Base-by-base conservation (phyloP, 805 yeast genomes). In the Candida chauliodis region DNA sequence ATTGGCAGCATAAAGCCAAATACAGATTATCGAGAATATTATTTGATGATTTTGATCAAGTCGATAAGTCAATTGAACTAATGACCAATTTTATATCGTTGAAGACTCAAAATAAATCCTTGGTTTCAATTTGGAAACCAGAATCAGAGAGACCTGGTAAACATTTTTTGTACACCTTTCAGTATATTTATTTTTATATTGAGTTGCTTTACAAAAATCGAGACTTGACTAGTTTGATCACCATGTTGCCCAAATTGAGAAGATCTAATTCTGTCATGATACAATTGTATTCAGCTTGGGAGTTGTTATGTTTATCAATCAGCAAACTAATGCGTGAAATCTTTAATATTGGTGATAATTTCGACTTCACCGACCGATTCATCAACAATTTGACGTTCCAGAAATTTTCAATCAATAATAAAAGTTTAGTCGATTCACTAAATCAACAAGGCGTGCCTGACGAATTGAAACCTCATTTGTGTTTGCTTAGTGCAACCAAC, bases 121-220 rank as follows among this genome's bases (percentile, higher is more conserved):
- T 93, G 26, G 78, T 90, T 1, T 83, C 78, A 47, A 85, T 93
- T 41, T 93, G 99, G 98, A 88, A 88, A 49, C 95, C 97, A 0
- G 96, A 89, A 34, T 58, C 71, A 49, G 99, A 95, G 56, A 63
- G 95, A 15, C 93, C 97, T 0, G 99, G 99, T 0, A 87, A 85
- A 49, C 96, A 91, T 59, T 91, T 89, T 55, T 78, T 78, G 8
- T 88, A 84, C 59, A 81, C 83, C 22, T 73, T 69, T 46, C 77
- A 79, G 38, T 91, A 93, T 53, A 75, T 86, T 16, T 56, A 64
- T 33, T 84, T 81, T 52, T 81, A 72, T 49, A 72, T 84, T 33
- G 74, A 73, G 16, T 51, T 90, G 17, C 57, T 86, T 17, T 62
- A 69, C 23, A 58, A 66, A 18, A 66, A 74, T 7, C 60, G 69